Percentiles rank a stretch among this genome's conserved stretches.
These are phyloP conservation scores for Penicillium daleae DNA, from an alignment of 495 filamentous ascomycete genomes.

Conservation along the genomic window DNA sequence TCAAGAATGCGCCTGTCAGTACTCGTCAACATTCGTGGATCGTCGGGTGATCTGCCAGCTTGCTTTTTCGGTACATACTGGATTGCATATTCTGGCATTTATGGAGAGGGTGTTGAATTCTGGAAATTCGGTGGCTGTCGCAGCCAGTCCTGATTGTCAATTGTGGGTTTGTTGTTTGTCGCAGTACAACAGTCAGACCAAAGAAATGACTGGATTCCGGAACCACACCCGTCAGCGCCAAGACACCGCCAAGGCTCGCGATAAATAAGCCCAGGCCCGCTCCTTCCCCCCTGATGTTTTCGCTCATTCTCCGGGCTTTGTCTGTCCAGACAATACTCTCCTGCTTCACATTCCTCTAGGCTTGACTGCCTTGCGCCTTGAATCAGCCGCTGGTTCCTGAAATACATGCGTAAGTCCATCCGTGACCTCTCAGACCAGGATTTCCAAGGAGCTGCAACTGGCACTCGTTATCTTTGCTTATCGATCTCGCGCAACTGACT, in stretches of 20 bases:
- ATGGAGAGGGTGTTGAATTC: neutral
- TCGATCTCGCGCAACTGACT: constrained; percentile 15
- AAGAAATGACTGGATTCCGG: neutral
- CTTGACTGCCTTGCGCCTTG: constrained; percentile 16
- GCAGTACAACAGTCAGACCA: neutral
- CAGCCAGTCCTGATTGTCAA: neutral
- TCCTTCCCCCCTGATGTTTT: constrained; percentile 12
- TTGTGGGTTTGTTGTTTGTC: neutral
- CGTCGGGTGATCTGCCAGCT: constrained; percentile 6
- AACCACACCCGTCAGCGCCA: neutral
- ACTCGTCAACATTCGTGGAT: constrained; percentile 20
- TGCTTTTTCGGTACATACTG: neutral
- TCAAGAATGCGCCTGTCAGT: constrained; percentile 17
- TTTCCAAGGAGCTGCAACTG: neutral
- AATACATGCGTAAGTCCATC: constrained; percentile 52
- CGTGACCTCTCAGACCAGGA: neutral
- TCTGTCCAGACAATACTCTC: constrained; percentile 4
- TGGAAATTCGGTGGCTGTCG: neutral
- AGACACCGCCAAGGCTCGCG: constrained; percentile 20
- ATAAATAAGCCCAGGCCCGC: constrained; percentile 20
- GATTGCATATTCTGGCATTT: neutral
- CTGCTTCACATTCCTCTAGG: constrained; percentile 11
- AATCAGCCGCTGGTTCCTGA: constrained; percentile 35
- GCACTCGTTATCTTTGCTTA: neutral
- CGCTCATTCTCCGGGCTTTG: neutral